Evolutionary conservation across 2,329 filamentous ascomycete genomes (phyloP), one percentile per base, ranked within the genome.

Genomic region (Tolypocladium ovalisporum): DNA sequence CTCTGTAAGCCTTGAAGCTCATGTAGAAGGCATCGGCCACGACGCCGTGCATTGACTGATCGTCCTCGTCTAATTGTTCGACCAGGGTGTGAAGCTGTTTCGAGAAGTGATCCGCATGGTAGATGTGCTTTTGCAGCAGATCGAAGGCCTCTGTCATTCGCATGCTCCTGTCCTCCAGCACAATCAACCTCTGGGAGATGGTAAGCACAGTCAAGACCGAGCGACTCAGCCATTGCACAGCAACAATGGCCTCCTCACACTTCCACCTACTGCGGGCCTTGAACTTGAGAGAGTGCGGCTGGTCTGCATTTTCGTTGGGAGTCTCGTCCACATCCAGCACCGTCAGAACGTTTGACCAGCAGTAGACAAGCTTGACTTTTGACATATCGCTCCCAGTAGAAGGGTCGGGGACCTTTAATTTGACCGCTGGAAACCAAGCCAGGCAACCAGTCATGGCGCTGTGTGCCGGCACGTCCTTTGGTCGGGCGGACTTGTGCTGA

Each of bases 11-110:
- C 66, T 89, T 90, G 73, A 97, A 93, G 71, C 93, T 97, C 90
- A 97, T 97, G 68, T 93, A 93, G 65, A 97, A 99, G 0, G 92
- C 94, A 76, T 99, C 94, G 9, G 93, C 93, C 53, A 97, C 90
- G 10, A 97, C 92, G 2, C 93, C 93, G 72, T 97, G 94, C 85
- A 97, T 88, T 0, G 90, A 89, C 0, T 83, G 79, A 65, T 97
- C 91, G 58, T 92, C 85, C 63, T 96, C 91, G 62, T 97, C 88
- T 22, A 94, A 77, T 60, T 92, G 87, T 70, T 97, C 94, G 27
- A 99, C 90, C 7, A 97, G 80, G 22, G 78, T 81, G 65, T 90
- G 87, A 15, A 99, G 76, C 68, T 97, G 94, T 32, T 83, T 82
- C 1, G 93, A 97, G 71, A 97, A 99, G 19, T 96, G 74, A 67